Conservation (phyloP, 2,329 filamentous ascomycete genomes). For the Colletotrichum sidae region DNA sequence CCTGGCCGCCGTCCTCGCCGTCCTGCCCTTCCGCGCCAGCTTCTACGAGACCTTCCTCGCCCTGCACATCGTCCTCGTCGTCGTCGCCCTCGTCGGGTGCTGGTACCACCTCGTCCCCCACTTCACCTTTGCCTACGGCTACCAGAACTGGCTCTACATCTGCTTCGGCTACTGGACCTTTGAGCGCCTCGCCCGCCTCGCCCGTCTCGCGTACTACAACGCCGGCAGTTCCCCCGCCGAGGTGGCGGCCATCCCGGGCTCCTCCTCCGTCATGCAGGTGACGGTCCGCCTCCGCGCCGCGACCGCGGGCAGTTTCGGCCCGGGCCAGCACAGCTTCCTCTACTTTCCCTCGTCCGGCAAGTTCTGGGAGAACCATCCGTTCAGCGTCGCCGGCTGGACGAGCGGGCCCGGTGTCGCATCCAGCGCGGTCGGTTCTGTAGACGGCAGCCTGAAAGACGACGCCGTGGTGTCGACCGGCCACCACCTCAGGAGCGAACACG, state of each 20-base stretch:
- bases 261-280: conserved; percentile 49
- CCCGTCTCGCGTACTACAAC: conserved; percentile 42
- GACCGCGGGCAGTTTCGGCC: conserved; percentile 43
- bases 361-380: conserved; percentile 52
- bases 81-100: conserved; percentile 47
- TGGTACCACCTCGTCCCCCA: conserved; percentile 52
- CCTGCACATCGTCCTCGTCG: conserved; percentile 46
- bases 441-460: neutral
- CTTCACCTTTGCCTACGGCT: conserved; percentile 49
- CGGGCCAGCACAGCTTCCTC: conserved; percentile 52
- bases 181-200: conserved; percentile 45
- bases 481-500: too few relatives aligned
- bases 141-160: conserved; percentile 51
- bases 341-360: conserved; percentile 46
- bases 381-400: conserved; percentile 36
- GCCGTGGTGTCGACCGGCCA: neutral
- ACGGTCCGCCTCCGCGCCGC: conserved; percentile 52
- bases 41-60: conserved; percentile 50
- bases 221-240: conserved; percentile 38
- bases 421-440: neutral
- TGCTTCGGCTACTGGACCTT: conserved; percentile 46
- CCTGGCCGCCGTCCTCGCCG: conserved; percentile 43
- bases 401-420: too few relatives aligned
- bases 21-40: conserved; percentile 45
- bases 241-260: conserved; percentile 11